Conservation (phyloP, 129 eudicot genomes). For the Oenanthe sinensis region DNA sequence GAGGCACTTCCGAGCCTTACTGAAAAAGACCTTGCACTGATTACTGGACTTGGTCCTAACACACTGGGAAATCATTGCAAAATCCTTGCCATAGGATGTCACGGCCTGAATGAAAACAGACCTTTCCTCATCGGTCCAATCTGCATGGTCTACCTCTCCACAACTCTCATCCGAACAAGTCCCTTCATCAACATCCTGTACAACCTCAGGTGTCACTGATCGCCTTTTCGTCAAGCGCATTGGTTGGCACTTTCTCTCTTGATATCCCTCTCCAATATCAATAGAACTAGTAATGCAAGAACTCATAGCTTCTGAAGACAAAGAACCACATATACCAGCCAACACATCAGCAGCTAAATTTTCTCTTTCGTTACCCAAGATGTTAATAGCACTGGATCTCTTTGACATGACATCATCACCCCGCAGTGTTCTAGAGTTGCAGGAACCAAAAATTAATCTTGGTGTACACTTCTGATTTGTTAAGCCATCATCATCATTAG, state of each 20-base stretch:
- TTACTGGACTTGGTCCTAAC: conserved; percentile 62
- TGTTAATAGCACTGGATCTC: conserved; percentile 32
- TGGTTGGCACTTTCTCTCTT: conserved; percentile 42
- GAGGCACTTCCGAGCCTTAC: conserved; percentile 73
- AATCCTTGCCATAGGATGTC: conserved; percentile 64
- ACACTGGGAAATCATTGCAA: conserved; percentile 51
- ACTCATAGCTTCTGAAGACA: conserved; percentile 96
- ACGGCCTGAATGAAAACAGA: conserved; percentile 59
- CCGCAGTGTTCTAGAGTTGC: conserved; percentile 21
- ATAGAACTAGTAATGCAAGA: conserved; percentile 80
- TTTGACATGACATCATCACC: conserved; percentile 25
- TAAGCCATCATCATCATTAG: conserved; percentile 35
- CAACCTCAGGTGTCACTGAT: conserved; percentile 48
- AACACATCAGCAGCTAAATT: conserved; percentile 85
- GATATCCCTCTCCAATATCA: conserved; percentile 52
- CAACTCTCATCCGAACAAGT: conserved; percentile 87
- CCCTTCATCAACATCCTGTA: conserved; percentile 55
- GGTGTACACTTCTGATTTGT: conserved; percentile 27
- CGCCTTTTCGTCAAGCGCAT: conserved; percentile 22
- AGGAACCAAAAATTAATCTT: conserved; percentile 20
- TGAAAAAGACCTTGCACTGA: conserved; percentile 73
- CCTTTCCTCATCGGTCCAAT: conserved; percentile 94
- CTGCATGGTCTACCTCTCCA: conserved; percentile 54
- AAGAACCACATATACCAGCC: conserved; percentile 92
- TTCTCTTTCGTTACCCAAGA: conserved; percentile 50